Percentiles rank a stretch among this genome's conserved stretches.
Conservation (phyloP, 805 yeast species). For the Yarrowia yakushimensis region DNA sequence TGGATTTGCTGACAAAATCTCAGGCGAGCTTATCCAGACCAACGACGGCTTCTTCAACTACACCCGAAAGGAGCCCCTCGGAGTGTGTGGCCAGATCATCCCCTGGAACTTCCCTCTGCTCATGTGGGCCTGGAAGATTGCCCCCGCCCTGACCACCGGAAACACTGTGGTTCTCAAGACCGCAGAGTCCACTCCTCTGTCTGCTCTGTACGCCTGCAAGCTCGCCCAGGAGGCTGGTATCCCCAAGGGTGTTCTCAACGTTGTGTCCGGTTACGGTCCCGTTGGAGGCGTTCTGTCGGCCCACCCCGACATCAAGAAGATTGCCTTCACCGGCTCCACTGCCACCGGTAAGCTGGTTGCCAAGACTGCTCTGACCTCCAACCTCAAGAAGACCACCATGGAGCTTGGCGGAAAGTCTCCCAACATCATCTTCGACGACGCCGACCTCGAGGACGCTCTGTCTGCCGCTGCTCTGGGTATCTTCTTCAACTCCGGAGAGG, state of each 20-base stretch:
- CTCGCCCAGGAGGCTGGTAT: conserved; percentile 63
- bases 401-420: conserved; percentile 98
- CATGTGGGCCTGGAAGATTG: conserved; percentile 81
- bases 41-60: conserved; percentile 58
- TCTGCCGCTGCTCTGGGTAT: conserved; percentile 72
- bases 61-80: conserved; percentile 64
- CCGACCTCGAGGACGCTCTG: conserved; percentile 72
- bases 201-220: conserved; percentile 58
- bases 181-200: conserved; percentile 72
- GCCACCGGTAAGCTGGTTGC: conserved; percentile 79
- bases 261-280: conserved; percentile 65
- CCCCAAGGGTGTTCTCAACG: conserved; percentile 73
- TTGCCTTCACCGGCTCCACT: conserved; percentile 94
- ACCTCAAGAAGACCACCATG: conserved; percentile 82
- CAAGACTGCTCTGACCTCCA: conserved; percentile 64
- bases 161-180: conserved; percentile 69
- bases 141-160: conserved; percentile 80
- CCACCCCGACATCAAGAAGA: conserved; percentile 69
- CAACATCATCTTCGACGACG: conserved; percentile 80
- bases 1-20: conserved; percentile 69
- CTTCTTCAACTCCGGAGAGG: conserved; percentile 92
- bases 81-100: conserved; percentile 65
- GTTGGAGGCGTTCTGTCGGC: conserved; percentile 62
- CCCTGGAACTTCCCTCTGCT: conserved; percentile 72
- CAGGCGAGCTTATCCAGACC: conserved; percentile 53